Conservation (phyloP, 306 rosid genomes). For the Vigna mungo region DNA sequence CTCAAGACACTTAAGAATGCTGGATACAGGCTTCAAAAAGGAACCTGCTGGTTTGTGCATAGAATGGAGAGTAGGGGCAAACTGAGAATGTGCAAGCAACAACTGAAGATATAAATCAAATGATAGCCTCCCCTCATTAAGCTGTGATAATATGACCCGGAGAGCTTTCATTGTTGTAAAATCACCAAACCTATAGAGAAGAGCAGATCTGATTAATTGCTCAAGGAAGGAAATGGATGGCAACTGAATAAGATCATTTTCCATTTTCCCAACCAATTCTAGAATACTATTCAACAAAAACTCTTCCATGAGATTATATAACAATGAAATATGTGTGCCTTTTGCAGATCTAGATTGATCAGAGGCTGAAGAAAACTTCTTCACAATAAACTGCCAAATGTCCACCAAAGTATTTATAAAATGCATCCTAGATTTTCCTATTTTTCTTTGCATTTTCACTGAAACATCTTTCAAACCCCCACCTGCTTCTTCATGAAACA, state of each 20-base stretch:
- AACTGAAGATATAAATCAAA: conserved; percentile 69
- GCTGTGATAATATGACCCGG: conserved; percentile 54
- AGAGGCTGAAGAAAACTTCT: conserved; percentile 57
- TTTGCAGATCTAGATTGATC: conserved; percentile 52
- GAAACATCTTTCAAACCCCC: conserved; percentile 47
- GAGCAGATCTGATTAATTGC: conserved; percentile 70
- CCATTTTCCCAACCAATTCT: conserved; percentile 64
- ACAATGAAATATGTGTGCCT: conserved; percentile 50
- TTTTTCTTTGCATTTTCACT: conserved; percentile 45
- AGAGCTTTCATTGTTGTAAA: conserved; percentile 68
- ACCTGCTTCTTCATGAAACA: conserved; percentile 61
- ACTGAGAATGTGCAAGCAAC: conserved; percentile 86
- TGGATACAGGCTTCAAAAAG: conserved; percentile 70
- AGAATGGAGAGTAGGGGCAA: conserved; percentile 70
- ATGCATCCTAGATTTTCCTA: conserved; percentile 55
- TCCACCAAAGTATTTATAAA: conserved; percentile 66
- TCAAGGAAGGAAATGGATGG: conserved; percentile 73
- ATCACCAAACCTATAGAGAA: conserved; percentile 78
- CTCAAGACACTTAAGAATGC: conserved; percentile 72
- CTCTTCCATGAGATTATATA: conserved; percentile 68
- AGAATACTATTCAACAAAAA: conserved; percentile 63
- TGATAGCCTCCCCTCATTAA: conserved; percentile 65
- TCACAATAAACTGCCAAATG: conserved; percentile 72
- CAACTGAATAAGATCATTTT: conserved; percentile 55
- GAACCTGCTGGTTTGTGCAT: conserved; percentile 59